Evolutionary conservation across 1,139 yeast species (phyloP).

Genomic region (Casaregolazyma suthepensis): DNA sequence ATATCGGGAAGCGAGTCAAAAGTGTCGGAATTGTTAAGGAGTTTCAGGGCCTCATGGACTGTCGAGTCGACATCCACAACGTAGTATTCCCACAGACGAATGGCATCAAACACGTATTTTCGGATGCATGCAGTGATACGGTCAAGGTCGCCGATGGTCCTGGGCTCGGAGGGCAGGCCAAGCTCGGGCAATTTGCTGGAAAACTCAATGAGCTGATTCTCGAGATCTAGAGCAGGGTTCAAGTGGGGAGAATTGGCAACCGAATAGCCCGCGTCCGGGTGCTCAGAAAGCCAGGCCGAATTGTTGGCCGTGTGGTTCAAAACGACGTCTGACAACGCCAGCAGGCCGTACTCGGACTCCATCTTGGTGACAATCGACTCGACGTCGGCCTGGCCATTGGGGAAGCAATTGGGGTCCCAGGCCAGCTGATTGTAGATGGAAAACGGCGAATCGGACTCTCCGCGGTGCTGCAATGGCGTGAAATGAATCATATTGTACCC

Average conservation of each 20-base stretch:
- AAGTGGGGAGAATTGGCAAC: conserved; percentile 85
- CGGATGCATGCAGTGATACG: conserved; percentile 60
- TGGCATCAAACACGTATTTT: conserved; percentile 55
- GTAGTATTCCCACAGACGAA: conserved; percentile 84
- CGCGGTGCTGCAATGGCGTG: conserved; percentile 86
- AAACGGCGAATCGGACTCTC: conserved; percentile 87
- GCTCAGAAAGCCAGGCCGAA: conserved; percentile 75
- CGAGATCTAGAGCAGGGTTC: conserved; percentile 76
- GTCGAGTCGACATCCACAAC: conserved; percentile 47
- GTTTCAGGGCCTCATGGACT: conserved; percentile 31
- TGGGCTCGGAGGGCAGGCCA: conserved; percentile 56
- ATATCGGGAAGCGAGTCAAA: conserved; percentile 26
- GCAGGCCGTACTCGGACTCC: conserved; percentile 52
- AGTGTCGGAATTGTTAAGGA: conserved; percentile 24
- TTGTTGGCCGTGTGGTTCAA: conserved; percentile 93
- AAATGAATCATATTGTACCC: conserved; percentile 95
- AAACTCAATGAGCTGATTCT: conserved; percentile 57
- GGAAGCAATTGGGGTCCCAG: conserved; percentile 65
- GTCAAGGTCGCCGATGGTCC: conserved; percentile 48
- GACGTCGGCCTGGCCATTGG: conserved; percentile 43
- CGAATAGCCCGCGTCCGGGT: conserved; percentile 89
- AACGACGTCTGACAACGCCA: conserved; percentile 86
- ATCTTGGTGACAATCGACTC: conserved; percentile 42
- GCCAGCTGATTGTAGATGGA: conserved; percentile 79
- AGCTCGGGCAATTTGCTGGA: conserved; percentile 48